phyloP scores from a whole-genome alignment of 306 rosid species.

The Trifolium fragiferum region DNA sequence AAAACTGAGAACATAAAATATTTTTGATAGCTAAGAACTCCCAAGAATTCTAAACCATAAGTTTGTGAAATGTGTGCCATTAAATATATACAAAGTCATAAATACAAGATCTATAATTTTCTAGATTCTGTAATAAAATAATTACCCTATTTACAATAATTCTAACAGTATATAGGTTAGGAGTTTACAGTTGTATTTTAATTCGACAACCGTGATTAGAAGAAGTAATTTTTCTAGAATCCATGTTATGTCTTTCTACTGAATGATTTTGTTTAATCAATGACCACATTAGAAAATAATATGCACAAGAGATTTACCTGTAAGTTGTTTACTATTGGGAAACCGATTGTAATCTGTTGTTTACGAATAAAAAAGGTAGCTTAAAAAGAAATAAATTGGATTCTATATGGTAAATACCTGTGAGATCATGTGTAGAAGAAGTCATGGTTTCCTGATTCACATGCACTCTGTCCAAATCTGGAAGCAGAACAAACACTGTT shows the following conservation, averaged over 20 bases:
- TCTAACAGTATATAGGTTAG: neutral
- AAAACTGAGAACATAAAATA: neutral
- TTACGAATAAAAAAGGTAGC: conserved; percentile 17
- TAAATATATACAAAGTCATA: neutral
- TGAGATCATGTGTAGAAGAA: conserved; percentile 46
- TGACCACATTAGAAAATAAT: conserved; percentile 20
- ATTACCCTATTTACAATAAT: neutral
- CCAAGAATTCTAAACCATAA: neutral
- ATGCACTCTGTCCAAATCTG: conserved; percentile 47
- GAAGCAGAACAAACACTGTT: conserved; percentile 41
- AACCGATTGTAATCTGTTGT: conserved; percentile 8
- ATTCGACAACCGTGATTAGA: neutral
- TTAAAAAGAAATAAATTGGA: conserved; percentile 13
- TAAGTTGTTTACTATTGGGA: conserved; percentile 13
- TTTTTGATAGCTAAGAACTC: neutral
- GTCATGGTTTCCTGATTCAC: conserved; percentile 50
- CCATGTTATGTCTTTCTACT: neutral
- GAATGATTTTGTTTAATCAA: conserved; percentile 14
- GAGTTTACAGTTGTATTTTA: neutral
- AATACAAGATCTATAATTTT: neutral
- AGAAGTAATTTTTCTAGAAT: neutral
- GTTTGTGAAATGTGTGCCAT: neutral
- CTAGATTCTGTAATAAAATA: neutral
- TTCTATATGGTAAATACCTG: conserved; percentile 44
- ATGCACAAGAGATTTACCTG: neutral